These are phyloP conservation scores for Solanum pinnatisectum DNA, from an alignment of 257 asterid genomes.

Conservation along the genomic window DNA sequence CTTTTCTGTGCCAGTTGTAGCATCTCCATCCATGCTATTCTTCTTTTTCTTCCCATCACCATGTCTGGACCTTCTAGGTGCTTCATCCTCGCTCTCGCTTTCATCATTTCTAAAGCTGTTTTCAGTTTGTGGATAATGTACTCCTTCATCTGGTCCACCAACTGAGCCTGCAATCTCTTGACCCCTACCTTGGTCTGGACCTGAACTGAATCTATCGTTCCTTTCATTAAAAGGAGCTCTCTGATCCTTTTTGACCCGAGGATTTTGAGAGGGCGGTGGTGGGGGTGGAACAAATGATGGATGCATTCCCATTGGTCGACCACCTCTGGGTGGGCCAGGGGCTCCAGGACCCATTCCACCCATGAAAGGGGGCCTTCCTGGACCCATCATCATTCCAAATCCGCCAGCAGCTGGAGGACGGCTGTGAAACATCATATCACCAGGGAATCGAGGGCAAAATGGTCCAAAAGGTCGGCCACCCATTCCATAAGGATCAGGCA, in stretches of 20 bases:
- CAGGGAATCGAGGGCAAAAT: slow-evolving; percentile 65
- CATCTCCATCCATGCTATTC: slow-evolving; percentile 32
- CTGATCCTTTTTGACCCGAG: slow-evolving; percentile 45
- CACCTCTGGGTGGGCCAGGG: slow-evolving; percentile 29
- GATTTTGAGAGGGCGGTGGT: slow-evolving; percentile 38
- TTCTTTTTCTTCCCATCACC: slow-evolving; percentile 57
- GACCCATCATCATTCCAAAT: slow-evolving; percentile 85
- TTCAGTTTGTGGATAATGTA: slow-evolving; percentile 21
- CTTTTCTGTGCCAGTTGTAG: slow-evolving; percentile 16
- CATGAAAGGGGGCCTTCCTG: slow-evolving; percentile 69
- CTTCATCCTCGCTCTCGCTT: slow-evolving; percentile 69
- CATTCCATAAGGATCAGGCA: slow-evolving; percentile 13
- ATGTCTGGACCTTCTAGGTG: slow-evolving; percentile 61
- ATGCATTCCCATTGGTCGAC: slow-evolving; percentile 38
- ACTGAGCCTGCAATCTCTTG: slow-evolving; percentile 36
- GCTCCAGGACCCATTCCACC: slow-evolving; percentile 33
- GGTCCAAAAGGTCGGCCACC: slow-evolving; percentile 6
- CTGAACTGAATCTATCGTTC: slow-evolving; percentile 22
- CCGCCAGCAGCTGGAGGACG: slow-evolving; percentile 58
- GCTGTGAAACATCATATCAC: slow-evolving; percentile 77
- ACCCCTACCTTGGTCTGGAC: slow-evolving; percentile 50
- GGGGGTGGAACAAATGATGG: slow-evolving; percentile 29
- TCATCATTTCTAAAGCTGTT: slow-evolving; percentile 37
- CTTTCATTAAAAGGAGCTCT: slow-evolving; percentile 29
- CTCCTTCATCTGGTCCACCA: slow-evolving; percentile 28